Percentiles rank a stretch among this genome's conserved stretches.
These are phyloP conservation scores for Pyrenophora tritici-repentis DNA, from an alignment of 2,329 filamentous ascomycete species.

Conservation along the genomic window DNA sequence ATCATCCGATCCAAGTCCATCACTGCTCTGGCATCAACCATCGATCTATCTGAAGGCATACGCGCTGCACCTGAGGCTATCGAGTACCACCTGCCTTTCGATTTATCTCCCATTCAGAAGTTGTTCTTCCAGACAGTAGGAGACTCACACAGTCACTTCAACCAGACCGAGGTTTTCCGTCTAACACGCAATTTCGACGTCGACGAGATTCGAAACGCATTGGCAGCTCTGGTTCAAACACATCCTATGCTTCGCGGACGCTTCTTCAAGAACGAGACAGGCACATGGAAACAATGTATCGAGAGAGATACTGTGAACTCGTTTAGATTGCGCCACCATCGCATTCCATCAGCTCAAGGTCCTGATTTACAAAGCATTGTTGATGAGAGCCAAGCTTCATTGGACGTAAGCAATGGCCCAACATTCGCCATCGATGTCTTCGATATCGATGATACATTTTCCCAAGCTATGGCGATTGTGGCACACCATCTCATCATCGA, in stretches of 20 bases:
- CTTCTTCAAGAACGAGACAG: conserved; percentile 35
- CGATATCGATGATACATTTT: conserved; percentile 39
- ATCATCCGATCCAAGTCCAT: conserved; percentile 43
- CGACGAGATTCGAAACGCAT: conserved; percentile 32
- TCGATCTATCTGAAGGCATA: conserved; percentile 16
- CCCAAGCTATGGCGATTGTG: conserved; percentile 44
- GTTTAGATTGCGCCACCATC: conserved; percentile 34
- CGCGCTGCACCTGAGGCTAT: conserved; percentile 5
- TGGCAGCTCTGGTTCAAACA: conserved; percentile 38
- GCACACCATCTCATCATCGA: conserved; percentile 47
- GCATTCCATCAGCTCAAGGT: conserved; percentile 15
- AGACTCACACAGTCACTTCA: conserved; percentile 37
- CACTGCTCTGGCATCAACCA: conserved; percentile 28
- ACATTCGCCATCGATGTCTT: conserved; percentile 52
- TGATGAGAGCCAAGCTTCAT: conserved; percentile 36
- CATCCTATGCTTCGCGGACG: conserved; percentile 51
- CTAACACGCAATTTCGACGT: conserved; percentile 30
- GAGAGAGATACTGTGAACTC: conserved; percentile 28
- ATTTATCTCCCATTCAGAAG: conserved; percentile 38
- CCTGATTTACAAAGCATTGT: conserved; percentile 28
- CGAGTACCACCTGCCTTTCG: conserved; percentile 34
- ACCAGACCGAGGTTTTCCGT: conserved; percentile 39
- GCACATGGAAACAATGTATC: conserved; percentile 43
- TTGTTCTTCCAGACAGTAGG: conserved; percentile 38
- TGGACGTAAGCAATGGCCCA: conserved; percentile 45